phyloP scores from a whole-genome alignment of 2,329 filamentous ascomycete genomes.

The Diaporthe eres region DNA sequence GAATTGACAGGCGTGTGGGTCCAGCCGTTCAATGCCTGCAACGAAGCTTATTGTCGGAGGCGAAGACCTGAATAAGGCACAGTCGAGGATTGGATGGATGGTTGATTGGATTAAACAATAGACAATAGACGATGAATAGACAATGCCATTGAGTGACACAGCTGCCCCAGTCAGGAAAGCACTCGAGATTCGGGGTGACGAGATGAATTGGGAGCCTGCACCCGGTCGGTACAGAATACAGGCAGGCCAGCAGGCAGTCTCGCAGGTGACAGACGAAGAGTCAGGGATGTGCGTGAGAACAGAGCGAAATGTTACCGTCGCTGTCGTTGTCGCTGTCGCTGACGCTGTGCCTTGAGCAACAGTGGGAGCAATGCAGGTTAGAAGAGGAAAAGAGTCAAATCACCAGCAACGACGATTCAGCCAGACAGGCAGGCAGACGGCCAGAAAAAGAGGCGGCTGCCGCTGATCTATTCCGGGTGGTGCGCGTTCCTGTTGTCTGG shows the following conservation, averaged over 20 bases:
- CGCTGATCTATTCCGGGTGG: constrained; percentile 24
- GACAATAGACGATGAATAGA: constrained; percentile 14
- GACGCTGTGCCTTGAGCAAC: not conserved
- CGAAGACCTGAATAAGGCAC: constrained; percentile 23
- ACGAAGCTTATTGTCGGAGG: constrained; percentile 13
- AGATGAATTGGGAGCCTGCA: not conserved
- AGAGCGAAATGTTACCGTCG: not conserved
- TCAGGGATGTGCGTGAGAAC: not conserved
- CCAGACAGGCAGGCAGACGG: not conserved
- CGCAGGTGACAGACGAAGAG: not conserved
- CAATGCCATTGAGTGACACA: constrained; percentile 6
- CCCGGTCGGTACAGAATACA: not conserved
- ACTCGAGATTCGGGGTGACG: not conserved
- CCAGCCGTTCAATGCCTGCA: constrained; percentile 28
- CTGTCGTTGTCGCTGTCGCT: not conserved
- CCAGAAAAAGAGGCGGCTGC: not conserved
- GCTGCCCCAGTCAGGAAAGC: not conserved
- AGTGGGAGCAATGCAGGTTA: not conserved
- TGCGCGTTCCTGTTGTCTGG: constrained; percentile 15
- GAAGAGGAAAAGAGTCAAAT: constrained; percentile 12
- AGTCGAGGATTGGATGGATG: not conserved
- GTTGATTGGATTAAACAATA: constrained; percentile 19
- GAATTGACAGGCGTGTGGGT: constrained; percentile 33
- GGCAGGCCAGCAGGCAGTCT: not conserved
- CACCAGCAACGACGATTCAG: constrained; percentile 10